phyloP scores from a whole-genome alignment of 495 filamentous ascomycete species.

The Clohesyomyces aquaticus region DNA sequence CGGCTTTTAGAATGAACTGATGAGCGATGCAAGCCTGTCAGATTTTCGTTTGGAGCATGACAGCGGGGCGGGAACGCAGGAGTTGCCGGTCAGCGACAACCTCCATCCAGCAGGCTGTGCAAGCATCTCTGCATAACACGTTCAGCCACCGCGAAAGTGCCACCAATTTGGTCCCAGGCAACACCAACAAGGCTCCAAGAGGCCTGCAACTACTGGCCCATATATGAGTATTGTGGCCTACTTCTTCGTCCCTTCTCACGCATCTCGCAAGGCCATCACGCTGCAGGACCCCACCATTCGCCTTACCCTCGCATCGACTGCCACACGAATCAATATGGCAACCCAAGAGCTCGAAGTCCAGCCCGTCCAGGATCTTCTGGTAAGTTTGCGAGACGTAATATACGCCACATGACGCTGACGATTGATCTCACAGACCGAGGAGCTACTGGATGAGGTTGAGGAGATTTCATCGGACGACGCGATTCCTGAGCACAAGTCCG shows the following conservation, averaged over 20 bases:
- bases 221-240: conserved; percentile 28
- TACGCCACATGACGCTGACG: conserved; percentile 29
- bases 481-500: conserved; percentile 16
- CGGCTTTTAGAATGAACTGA: neutral
- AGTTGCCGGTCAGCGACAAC: conserved; percentile 10
- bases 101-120: conserved; percentile 8
- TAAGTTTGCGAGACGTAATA: conserved; percentile 14
- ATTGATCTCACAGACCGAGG: conserved; percentile 18
- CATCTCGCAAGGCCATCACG: conserved; percentile 27
- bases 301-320: neutral
- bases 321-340: conserved; percentile 30
- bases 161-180: conserved; percentile 7
- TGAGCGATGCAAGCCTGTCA: too few relatives aligned
- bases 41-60: too few relatives aligned
- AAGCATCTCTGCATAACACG: conserved; percentile 4
- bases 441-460: conserved; percentile 3
- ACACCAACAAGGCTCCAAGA: conserved; percentile 17
- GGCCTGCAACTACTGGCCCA: conserved; percentile 25
- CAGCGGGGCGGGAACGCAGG: conserved; percentile 8
- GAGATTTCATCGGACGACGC: neutral
- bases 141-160: conserved; percentile 10
- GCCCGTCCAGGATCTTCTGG: conserved; percentile 14
- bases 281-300: neutral
- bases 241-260: conserved; percentile 2
- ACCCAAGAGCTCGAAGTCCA: conserved; percentile 18